A percentile compares a stretch with the other conserved stretches of the same genome.
Evolutionary conservation across 176 grass and related monocot genomes (phyloP).

Genomic region (Musa troglodytarum): DNA sequence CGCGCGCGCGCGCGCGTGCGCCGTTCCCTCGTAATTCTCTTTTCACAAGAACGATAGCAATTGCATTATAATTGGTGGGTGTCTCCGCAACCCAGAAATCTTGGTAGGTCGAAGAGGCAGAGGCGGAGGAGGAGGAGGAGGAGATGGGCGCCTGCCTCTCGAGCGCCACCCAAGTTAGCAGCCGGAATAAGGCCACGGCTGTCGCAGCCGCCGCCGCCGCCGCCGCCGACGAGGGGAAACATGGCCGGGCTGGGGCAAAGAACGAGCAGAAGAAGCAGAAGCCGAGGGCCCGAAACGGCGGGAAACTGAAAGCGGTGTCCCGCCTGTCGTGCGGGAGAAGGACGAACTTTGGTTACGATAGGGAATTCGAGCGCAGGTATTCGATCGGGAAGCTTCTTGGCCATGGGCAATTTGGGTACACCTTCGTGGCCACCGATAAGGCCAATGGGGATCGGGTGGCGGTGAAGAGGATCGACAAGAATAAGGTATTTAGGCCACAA

Average conservation of each 20-base stretch:
- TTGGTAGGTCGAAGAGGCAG: background rate
- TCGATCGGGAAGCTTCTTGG: conserved; percentile 72
- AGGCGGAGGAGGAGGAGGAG: background rate
- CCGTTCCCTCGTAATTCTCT: background rate
- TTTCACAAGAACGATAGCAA: background rate
- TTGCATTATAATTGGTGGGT: conserved; percentile 12
- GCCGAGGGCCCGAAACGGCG: background rate
- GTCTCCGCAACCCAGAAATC: background rate
- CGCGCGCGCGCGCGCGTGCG: background rate
- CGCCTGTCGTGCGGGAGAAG: conserved; percentile 58
- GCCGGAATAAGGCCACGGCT: background rate
- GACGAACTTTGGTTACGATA: conserved; percentile 79
- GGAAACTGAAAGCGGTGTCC: background rate
- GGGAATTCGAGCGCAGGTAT: conserved; percentile 63
- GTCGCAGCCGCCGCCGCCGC: background rate
- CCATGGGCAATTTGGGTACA: conserved; percentile 78
- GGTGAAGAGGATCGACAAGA: conserved; percentile 91
- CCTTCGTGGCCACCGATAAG: conserved; percentile 65
- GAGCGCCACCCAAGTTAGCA: background rate
- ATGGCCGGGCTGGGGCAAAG: background rate
- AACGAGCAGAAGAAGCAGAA: conserved; percentile 12
- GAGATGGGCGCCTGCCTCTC: conserved; percentile 16
- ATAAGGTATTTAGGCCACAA: conserved; percentile 38
- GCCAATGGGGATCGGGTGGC: conserved; percentile 47
- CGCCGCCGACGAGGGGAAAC: background rate